Conservation (phyloP, 2,329 filamentous ascomycete genomes). For the Fusarium oligoseptatum region DNA sequence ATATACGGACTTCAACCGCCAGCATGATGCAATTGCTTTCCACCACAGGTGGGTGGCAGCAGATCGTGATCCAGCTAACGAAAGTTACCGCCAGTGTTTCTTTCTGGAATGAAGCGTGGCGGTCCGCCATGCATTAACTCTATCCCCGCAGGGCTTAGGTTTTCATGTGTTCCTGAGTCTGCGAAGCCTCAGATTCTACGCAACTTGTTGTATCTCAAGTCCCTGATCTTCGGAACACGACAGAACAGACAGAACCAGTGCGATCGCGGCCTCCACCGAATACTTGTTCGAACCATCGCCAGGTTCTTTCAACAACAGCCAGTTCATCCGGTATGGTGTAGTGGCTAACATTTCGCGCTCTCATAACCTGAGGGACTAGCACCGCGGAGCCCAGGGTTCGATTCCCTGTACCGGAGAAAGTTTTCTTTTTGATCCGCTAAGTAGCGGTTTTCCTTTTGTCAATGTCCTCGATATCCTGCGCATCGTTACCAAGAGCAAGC, state of each 20-base stretch:
- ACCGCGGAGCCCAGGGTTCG: constrained; percentile 6
- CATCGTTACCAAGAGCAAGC: not conserved
- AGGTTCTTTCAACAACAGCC: not conserved
- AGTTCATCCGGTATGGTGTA: constrained; percentile 50
- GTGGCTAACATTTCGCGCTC: constrained; percentile 53
- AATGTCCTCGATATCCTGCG: not conserved
- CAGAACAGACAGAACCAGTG: not conserved
- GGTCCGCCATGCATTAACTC: constrained; percentile 8
- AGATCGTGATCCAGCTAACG: constrained; percentile 28
- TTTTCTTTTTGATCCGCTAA: not conserved
- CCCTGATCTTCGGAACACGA: not conserved
- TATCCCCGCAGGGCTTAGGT: constrained; percentile 11
- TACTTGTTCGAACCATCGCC: not conserved
- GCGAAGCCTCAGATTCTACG: not conserved
- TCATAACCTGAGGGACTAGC: constrained; percentile 26
- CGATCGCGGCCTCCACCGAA: not conserved
- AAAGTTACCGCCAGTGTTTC: constrained; percentile 22
- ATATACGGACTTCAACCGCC: constrained; percentile 20
- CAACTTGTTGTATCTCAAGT: not conserved
- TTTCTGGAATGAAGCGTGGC: constrained; percentile 16
- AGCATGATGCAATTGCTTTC: constrained; percentile 37
- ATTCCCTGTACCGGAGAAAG: not conserved
- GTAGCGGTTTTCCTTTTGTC: not conserved
- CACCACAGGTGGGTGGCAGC: constrained; percentile 14
- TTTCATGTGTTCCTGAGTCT: not conserved